Evolutionary conservation across 306 rosid genomes (phyloP).

Genomic region (Lupinus albus): DNA sequence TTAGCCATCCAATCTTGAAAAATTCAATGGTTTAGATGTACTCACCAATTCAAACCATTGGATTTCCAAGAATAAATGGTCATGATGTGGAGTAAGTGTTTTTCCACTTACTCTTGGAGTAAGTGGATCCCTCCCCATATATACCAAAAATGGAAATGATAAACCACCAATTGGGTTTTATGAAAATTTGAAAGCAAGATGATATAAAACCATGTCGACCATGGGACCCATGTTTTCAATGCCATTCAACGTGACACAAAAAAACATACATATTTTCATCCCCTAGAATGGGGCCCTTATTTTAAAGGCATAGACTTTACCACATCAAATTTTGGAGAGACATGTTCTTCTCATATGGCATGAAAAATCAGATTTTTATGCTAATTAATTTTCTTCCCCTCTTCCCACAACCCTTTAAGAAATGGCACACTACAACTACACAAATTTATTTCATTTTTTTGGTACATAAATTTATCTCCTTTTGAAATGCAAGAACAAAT

Average conservation of each 20-base stretch:
- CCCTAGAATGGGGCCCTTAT: conserved; percentile 33
- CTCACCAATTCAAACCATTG: too few species aligned
- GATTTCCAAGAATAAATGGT: too few species aligned
- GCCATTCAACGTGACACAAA: conserved; percentile 37
- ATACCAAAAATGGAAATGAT: conserved; percentile 26
- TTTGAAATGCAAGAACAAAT: conserved; percentile 37
- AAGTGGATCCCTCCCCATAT: too few species aligned
- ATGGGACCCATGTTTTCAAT: conserved; percentile 4
- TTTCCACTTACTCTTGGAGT: too few species aligned
- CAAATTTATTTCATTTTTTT: too few species aligned
- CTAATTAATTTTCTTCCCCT: conserved; percentile 19
- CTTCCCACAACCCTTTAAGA: conserved; percentile 26
- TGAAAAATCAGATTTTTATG: conserved; percentile 40
- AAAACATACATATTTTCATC: neutral
- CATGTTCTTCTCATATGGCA: conserved; percentile 6
- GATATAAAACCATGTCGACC: neutral
- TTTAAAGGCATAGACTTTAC: conserved; percentile 34
- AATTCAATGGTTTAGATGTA: too few species aligned
- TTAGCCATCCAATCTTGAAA: too few species aligned
- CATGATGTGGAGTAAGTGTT: too few species aligned
- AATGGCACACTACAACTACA: conserved; percentile 12
- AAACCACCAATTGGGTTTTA: conserved; percentile 8
- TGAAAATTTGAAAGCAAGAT: neutral
- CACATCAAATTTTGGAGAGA: conserved; percentile 34
- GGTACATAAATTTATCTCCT: conserved; percentile 13